Percentiles rank a stretch among this genome's conserved stretches.
phyloP scores from a whole-genome alignment of 148 eudicot genomes.

The Limonium bicolor region DNA sequence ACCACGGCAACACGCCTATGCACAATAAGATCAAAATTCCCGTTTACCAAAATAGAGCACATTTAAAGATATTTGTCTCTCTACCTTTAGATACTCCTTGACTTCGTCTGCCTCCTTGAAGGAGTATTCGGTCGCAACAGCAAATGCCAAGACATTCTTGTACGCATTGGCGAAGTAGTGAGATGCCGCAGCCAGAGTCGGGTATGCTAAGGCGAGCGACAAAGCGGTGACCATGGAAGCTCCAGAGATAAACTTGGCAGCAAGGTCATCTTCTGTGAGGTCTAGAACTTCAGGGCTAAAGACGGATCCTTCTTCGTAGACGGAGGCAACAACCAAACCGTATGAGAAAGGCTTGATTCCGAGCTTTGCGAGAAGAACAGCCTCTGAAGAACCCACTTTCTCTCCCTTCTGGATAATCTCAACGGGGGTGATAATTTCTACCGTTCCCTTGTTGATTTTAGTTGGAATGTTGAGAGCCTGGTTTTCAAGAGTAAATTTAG shows the following conservation, averaged over 20 bases:
- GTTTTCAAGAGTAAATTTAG: neutral
- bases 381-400: constrained; percentile 50
- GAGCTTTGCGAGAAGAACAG: constrained; percentile 38
- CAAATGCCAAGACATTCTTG: constrained; percentile 34
- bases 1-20: too few species aligned
- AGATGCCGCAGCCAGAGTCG: constrained; percentile 32
- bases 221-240: constrained; percentile 21
- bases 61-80: too few species aligned
- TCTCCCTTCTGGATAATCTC: constrained; percentile 54
- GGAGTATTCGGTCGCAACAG: constrained; percentile 38
- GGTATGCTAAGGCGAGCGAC: constrained; percentile 22
- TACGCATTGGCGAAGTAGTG: constrained; percentile 40
- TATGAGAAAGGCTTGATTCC: constrained; percentile 40
- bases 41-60: too few species aligned
- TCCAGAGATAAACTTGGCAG: constrained; percentile 25
- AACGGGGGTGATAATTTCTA: constrained; percentile 41
- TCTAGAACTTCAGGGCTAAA: constrained; percentile 42
- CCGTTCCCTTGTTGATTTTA: constrained; percentile 61
- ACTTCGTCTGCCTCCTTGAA: constrained; percentile 38
- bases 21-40: too few species aligned
- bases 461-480: constrained; percentile 47
- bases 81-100: constrained; percentile 38
- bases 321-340: constrained; percentile 27
- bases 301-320: constrained; percentile 38
- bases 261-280: constrained; percentile 38